A percentile compares a stretch with the other conserved stretches of the same genome.
Evolutionary conservation across 164 flowering plant genomes (phyloP).

Genomic region (Buxus sempervirens): DNA sequence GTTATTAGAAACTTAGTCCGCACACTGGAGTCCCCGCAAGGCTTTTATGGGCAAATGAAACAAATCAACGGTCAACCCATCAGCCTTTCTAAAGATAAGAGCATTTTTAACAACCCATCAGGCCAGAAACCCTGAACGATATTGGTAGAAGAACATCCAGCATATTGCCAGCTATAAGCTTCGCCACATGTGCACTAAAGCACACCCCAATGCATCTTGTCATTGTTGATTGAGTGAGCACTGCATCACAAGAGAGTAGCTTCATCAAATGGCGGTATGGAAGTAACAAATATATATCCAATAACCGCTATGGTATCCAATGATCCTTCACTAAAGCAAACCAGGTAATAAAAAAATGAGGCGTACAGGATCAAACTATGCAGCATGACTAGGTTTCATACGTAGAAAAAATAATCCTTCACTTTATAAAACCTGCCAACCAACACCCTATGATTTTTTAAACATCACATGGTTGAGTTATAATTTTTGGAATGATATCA

Average conservation of each 20-base stretch:
- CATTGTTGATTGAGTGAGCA: slow-evolving; percentile 39
- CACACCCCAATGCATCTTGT: slow-evolving; percentile 46
- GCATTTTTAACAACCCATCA: not conserved
- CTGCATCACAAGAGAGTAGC: slow-evolving; percentile 28
- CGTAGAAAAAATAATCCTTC: not conserved
- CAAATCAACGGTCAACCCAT: no score
- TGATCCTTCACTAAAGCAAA: not conserved
- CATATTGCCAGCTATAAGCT: slow-evolving; percentile 29
- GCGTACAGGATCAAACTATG: no score
- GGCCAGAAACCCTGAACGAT: slow-evolving; percentile 7
- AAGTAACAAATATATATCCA: not conserved
- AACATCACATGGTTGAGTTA: no score
- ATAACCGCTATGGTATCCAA: not conserved
- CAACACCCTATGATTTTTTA: no score
- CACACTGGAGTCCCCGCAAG: no score
- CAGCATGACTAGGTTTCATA: no score
- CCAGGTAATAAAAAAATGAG: no score
- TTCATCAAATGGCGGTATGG: not conserved
- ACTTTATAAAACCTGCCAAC: not conserved
- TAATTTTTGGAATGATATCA: no score
- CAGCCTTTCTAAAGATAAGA: not conserved
- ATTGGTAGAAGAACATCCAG: slow-evolving; percentile 2
- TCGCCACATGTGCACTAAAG: slow-evolving; percentile 48
- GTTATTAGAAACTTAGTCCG: no score
- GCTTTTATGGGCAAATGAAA: no score